These are phyloP conservation scores for Cladophialophora carrionii DNA, from an alignment of 2,329 filamentous ascomycete species.

Conservation along the genomic window DNA sequence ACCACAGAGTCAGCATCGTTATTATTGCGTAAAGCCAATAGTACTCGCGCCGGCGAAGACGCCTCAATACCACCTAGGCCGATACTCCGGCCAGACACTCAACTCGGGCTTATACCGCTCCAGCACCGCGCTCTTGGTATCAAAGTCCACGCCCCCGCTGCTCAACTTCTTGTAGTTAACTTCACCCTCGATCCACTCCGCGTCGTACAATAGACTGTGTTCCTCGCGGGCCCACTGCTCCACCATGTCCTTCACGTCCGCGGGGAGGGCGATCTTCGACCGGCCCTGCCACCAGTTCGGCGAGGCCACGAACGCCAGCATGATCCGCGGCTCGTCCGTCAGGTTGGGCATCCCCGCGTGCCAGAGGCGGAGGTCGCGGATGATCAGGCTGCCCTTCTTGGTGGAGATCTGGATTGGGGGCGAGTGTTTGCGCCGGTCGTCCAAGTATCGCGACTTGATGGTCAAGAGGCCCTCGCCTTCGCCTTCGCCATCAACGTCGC, in stretches of 20 bases:
- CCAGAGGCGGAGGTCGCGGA: slow-evolving; percentile 66
- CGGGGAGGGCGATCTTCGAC: slow-evolving; percentile 32
- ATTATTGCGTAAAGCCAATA: neutral
- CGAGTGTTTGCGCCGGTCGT: slow-evolving; percentile 41
- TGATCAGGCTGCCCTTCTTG: slow-evolving; percentile 57
- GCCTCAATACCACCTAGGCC: slow-evolving; percentile 35
- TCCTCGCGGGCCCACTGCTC: slow-evolving; percentile 32
- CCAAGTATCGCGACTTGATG: slow-evolving; percentile 44
- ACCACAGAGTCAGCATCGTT: neutral
- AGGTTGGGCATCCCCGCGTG: slow-evolving; percentile 66
- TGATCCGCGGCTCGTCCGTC: slow-evolving; percentile 56
- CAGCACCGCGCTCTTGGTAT: slow-evolving; percentile 24
- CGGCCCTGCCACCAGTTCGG: slow-evolving; percentile 37
- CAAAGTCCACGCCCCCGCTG: slow-evolving; percentile 35
- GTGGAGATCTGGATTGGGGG: slow-evolving; percentile 49
- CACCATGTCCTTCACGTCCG: slow-evolving; percentile 34
- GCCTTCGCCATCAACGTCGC: neutral
- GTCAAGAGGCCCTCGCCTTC: slow-evolving; percentile 30
- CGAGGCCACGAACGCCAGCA: slow-evolving; percentile 54
- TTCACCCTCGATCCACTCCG: slow-evolving; percentile 36
- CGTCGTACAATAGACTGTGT: slow-evolving; percentile 25
- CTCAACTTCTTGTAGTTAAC: slow-evolving; percentile 37
- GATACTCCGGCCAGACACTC: slow-evolving; percentile 34
- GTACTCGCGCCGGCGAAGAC: neutral
- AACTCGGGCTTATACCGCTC: slow-evolving; percentile 28